These are phyloP conservation scores for Sporothrix sp. DNA, from an alignment of 2,329 filamentous ascomycete genomes.

Conservation along the genomic window DNA sequence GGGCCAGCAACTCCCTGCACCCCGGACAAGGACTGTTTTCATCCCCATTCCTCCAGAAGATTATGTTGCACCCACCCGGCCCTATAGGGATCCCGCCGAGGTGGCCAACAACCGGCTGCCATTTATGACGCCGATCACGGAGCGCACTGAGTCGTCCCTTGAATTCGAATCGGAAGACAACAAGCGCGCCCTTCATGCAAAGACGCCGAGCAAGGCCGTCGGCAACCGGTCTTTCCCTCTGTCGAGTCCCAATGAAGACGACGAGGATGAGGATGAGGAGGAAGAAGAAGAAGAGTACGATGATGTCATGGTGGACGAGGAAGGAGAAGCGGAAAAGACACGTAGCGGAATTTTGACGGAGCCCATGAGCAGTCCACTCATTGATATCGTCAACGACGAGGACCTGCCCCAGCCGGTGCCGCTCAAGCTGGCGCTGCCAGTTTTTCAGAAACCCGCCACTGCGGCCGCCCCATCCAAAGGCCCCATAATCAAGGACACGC, in stretches of 20 bases:
- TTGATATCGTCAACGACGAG: slow-evolving; percentile 39
- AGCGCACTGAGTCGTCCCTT: slow-evolving; percentile 84
- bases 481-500: slow-evolving; percentile 70
- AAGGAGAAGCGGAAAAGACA: slow-evolving; percentile 11
- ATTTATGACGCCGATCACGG: slow-evolving; percentile 98
- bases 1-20: slow-evolving; percentile 33
- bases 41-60: slow-evolving; percentile 77
- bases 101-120: slow-evolving; percentile 84
- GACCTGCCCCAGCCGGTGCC: slow-evolving; percentile 7
- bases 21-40: slow-evolving; percentile 50
- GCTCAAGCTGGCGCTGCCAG: slow-evolving; percentile 31
- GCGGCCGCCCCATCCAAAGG: too few relatives aligned
- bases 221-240: slow-evolving; percentile 16
- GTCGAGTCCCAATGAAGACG: slow-evolving; percentile 18
- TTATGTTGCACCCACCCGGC: slow-evolving; percentile 67
- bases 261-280: slow-evolving; percentile 25
- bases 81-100: slow-evolving; percentile 70
- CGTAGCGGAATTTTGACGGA: slow-evolving; percentile 6
- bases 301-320: slow-evolving; percentile 28
- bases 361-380: slow-evolving; percentile 47
- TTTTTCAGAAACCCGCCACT: slow-evolving; percentile 32
- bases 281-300: slow-evolving; percentile 21
- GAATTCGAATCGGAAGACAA: slow-evolving; percentile 53
- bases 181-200: slow-evolving; percentile 50
- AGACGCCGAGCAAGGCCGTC: slow-evolving; percentile 63